Evolutionary conservation across 176 grass and related monocot genomes (phyloP), one percentile per base, ranked within the genome.

Genomic region (Chrysopogon serrulatus): DNA sequence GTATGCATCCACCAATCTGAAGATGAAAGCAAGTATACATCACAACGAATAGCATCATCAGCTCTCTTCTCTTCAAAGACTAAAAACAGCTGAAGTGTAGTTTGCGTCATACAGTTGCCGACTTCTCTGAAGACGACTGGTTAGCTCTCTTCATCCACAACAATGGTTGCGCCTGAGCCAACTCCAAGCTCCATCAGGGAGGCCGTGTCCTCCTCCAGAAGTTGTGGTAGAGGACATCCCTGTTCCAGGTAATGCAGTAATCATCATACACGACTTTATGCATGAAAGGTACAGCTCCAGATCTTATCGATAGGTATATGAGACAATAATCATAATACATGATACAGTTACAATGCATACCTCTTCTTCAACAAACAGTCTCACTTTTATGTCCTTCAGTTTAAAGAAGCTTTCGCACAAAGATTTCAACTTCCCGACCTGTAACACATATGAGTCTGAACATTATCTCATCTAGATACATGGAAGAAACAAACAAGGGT

Each of bases 331-430:
- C 9, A 32, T n/a, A n/a, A n/a, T 67, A 31, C 11, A n/a, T 2
- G 18, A 73, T 17, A 28, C 6, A 16, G 23, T 53, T 24, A 39
- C 21, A 64, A 8, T 28, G 0, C 24, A 60, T 92, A 96, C 96
- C 96, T 96, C 92, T 86, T 99, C 93, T 74, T 92, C 89, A 2
- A 99, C 74, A 92, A 89, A 96, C 31, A 96, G 54, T 83, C 81
- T 94, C 61, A 96, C 71, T 79, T 83, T 92, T 60, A 96, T 84
- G 60, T 90, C 85, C 83, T 92, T 96, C 63, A 99, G 86, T 74
- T 99, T 99, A 73, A 99, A 96, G 83, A 99, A 99, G 26, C 86
- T 92, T 67, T 99, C 90, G 32, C 96, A 94, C 19, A 99, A 71
- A 51, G 85, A 86, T 83, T 96, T 99, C 19, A 96, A 84, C 83